A percentile compares a stretch with the other conserved stretches of the same genome.
Evolutionary conservation across 2,329 filamentous ascomycete species (phyloP).

Genomic region (Aspergillus sp.): DNA sequence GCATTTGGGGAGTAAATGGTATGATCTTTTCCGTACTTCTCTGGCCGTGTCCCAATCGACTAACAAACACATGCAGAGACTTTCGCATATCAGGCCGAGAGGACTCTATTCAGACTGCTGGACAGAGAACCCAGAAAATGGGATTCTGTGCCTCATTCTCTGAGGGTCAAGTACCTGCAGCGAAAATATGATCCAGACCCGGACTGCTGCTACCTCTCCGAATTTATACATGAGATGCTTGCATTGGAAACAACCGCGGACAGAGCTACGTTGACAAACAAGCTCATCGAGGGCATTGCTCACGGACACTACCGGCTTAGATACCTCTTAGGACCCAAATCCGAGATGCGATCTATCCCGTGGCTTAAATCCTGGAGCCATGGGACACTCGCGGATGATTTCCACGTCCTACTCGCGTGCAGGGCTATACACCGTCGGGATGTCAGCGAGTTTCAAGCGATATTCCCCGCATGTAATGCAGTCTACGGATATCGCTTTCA

Average conservation of each 20-base stretch:
- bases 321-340: background rate
- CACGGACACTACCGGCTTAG: background rate
- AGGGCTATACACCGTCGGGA: background rate
- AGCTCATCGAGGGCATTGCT: background rate
- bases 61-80: background rate
- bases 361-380: background rate
- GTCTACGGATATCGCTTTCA: background rate
- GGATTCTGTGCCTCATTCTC: background rate
- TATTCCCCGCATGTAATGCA: background rate
- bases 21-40: background rate
- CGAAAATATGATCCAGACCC: background rate
- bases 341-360: too few relatives aligned
- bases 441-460: background rate
- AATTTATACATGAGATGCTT: background rate
- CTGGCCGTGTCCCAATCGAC: background rate
- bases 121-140: background rate
- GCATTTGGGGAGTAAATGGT: background rate
- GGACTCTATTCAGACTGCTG: background rate
- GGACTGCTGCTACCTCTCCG: background rate
- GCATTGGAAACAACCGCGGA: background rate
- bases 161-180: background rate
- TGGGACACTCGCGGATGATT: background rate
- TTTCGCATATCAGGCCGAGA: background rate
- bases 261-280: background rate
- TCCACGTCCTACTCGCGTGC: background rate